A percentile compares a stretch with the other conserved stretches of the same genome.
phyloP scores from a whole-genome alignment of 257 asterid species.

The Osmanthus fragrans region DNA sequence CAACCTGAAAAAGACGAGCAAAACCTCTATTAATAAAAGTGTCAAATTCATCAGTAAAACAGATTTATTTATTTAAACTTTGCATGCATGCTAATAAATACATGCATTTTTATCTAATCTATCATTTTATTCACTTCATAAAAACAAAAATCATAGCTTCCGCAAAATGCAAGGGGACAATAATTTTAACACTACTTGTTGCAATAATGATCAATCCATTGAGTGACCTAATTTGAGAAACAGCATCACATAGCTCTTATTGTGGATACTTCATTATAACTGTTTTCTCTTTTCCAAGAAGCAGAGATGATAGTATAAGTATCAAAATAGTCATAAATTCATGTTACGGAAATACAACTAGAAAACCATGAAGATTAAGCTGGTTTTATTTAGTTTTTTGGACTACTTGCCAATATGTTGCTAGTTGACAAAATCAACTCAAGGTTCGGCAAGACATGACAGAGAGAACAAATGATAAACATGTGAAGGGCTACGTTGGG shows the following conservation, averaged over 20 bases:
- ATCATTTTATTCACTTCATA: constrained; percentile 3
- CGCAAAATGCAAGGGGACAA: constrained; percentile 10
- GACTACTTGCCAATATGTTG: constrained; percentile 13
- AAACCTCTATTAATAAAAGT: constrained; percentile 21
- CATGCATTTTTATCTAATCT: constrained; percentile 6
- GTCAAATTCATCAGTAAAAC: constrained; percentile 13
- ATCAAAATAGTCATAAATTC: constrained; percentile 11
- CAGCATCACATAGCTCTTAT: neutral
- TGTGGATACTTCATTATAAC: neutral
- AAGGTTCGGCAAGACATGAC: constrained; percentile 13
- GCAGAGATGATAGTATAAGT: constrained; percentile 1
- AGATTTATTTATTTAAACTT: constrained; percentile 1
- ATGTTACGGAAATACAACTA: constrained; percentile 12
- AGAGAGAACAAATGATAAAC: constrained; percentile 12
- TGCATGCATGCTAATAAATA: constrained; percentile 13
- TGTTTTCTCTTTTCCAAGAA: neutral
- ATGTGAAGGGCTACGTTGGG: constrained; percentile 20
- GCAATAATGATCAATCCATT: constrained; percentile 13
- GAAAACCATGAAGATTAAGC: constrained; percentile 5
- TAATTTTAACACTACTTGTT: constrained; percentile 18
- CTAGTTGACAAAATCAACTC: constrained; percentile 5
- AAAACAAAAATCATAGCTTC: constrained; percentile 13
- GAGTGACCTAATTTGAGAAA: neutral
- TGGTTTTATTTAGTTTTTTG: neutral
- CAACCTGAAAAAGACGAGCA: constrained; percentile 53